phyloP scores from a whole-genome alignment of 768 basidiomycete genomes.

The Podaxis sp. region DNA sequence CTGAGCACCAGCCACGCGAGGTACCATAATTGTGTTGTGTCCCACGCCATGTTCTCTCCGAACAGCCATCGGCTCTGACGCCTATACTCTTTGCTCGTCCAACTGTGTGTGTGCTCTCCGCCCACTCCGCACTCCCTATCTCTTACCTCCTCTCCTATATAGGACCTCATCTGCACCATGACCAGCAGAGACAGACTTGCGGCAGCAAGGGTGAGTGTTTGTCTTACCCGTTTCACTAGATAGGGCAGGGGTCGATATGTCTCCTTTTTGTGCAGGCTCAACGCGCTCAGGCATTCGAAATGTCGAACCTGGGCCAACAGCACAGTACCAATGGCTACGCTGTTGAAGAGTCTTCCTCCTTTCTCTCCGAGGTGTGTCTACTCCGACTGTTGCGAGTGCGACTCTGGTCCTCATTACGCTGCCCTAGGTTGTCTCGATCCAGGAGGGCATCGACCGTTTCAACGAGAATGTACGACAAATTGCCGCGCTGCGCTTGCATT shows the following conservation, averaged over 20 bases:
- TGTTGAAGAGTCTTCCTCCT: slow-evolving; percentile 29
- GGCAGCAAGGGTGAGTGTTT: slow-evolving; percentile 3
- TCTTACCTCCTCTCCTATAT: neutral
- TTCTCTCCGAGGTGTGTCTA: slow-evolving; percentile 35
- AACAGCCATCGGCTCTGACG: neutral
- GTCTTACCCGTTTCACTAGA: neutral
- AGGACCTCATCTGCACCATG: neutral
- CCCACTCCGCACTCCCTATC: neutral
- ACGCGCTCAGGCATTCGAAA: slow-evolving; percentile 33
- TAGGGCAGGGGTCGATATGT: neutral
- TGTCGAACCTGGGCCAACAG: slow-evolving; percentile 25
- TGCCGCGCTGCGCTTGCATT: slow-evolving; percentile 35
- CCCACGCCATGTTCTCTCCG: neutral
- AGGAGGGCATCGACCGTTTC: slow-evolving; percentile 39
- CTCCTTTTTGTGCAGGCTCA: slow-evolving; percentile 29
- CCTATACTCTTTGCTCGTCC: slow-evolving; percentile 1
- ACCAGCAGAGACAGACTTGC: slow-evolving; percentile 14
- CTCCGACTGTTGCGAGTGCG: neutral
- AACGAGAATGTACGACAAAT: slow-evolving; percentile 39
- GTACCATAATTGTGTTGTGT: slow-evolving; percentile 2
- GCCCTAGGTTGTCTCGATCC: slow-evolving; percentile 39
- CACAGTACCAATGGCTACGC: slow-evolving; percentile 20
- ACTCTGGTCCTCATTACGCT: neutral
- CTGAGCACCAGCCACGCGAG: slow-evolving; percentile 2
- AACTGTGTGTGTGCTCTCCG: neutral